A percentile compares a stretch with the other conserved stretches of the same genome.
phyloP scores from a whole-genome alignment of 1,284 basidiomycete species.

The Coniferiporia sulphurascens region DNA sequence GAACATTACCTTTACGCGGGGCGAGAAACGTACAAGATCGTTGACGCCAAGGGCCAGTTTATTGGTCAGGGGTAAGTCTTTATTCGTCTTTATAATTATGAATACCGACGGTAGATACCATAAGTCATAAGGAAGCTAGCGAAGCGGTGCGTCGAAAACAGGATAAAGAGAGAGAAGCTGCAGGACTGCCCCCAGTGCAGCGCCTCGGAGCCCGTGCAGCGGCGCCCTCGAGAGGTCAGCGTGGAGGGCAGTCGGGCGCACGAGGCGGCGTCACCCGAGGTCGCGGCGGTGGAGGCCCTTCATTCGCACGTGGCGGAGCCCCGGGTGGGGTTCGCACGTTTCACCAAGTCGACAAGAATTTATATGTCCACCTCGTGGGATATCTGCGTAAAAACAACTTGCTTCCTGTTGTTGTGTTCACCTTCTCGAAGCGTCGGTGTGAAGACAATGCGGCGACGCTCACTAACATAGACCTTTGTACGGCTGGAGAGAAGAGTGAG shows the following conservation, averaged over 20 bases:
- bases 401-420: constrained; percentile 95
- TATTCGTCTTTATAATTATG: constrained; percentile 11
- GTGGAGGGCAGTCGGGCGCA: constrained; percentile 40
- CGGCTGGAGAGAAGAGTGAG: constrained; percentile 85
- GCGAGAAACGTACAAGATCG: constrained; percentile 88
- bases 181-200: constrained; percentile 80
- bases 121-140: constrained; percentile 83
- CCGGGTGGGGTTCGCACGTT: constrained; percentile 55
- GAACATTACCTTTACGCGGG: constrained; percentile 97
- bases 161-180: constrained; percentile 95
- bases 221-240: constrained; percentile 50
- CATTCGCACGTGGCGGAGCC: constrained; percentile 40
- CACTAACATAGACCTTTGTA: constrained; percentile 85
- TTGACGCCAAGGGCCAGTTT: constrained; percentile 82
- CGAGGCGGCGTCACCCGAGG: constrained; percentile 41
- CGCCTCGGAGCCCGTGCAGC: constrained; percentile 77
- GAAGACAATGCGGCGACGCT: constrained; percentile 94
- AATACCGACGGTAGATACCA: background rate
- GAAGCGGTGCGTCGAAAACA: constrained; percentile 91
- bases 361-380: constrained; percentile 91
- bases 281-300: constrained; percentile 41
- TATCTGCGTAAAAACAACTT: constrained; percentile 83
- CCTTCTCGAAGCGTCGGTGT: constrained; percentile 94
- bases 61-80: constrained; percentile 59
- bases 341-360: constrained; percentile 79